Evolutionary conservation across 192 early-diverging fungal species (phyloP), one percentile per base, ranked within the genome.

Genomic region (Thamnidium elegans): DNA sequence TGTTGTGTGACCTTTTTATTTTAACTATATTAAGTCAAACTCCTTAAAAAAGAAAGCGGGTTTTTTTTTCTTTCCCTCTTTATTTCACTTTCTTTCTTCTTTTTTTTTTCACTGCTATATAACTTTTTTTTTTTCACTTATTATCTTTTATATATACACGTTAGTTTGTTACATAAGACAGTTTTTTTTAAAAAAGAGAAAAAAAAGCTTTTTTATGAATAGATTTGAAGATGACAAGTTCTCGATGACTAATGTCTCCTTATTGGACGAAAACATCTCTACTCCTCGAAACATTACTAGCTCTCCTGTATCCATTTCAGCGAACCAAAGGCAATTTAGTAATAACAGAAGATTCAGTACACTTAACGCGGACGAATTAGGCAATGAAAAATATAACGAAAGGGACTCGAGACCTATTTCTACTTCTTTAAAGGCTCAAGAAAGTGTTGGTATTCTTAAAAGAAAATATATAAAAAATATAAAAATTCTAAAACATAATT

Each of bases 341-440:
- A 30, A 32, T 17, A 19, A 48, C 15, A 39, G 36, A 39, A 6
- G 36, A 9, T 39, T 39, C 9, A 39, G 36, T 39, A 9, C 36
- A 9, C 15, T 48, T 9, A 8, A 34, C 15, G 30, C 31, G 32
- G 53, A 55, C 31, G 55, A 56, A 7, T 7, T 11, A 19, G 32
- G 31, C 7, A 19, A 59, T 36, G 32, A 3, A 26, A 3, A 26
- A 26, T 26, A 26, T 26, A n/a, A 10, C 1, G 56, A 58, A 23
- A 30, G 34, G 14, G 36, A 39, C 20, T 39, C 64, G 11, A 62
- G 64, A 55, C 59, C 54, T 0, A 60, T 61, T 53, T 73, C 68
- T 30, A 68, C 79, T 74, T 79, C 82, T 0, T 51, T 84, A 11
- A 84, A 84, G 63, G 72, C 79, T 7, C 80, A 82, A 60, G 80